Conservation (phyloP, 1,284 basidiomycete species). For the Irpex lacteus region DNA sequence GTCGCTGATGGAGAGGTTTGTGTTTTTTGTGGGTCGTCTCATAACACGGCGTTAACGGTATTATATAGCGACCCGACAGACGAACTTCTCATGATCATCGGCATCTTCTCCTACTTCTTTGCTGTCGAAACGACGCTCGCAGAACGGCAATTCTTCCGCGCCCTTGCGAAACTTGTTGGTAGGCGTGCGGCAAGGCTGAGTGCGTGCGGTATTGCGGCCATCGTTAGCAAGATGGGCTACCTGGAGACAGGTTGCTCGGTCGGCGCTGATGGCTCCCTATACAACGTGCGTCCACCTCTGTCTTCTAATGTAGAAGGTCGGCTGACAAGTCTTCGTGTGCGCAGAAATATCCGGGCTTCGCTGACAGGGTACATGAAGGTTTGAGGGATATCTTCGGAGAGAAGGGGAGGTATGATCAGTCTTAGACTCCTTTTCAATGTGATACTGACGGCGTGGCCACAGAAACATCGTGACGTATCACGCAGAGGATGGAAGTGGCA, state of each 20-base stretch:
- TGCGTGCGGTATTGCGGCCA: slow-evolving; percentile 92
- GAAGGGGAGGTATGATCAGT: slow-evolving; percentile 70
- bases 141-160: slow-evolving; percentile 94
- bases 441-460: not conserved
- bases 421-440: not conserved
- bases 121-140: slow-evolving; percentile 91
- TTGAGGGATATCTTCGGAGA: slow-evolving; percentile 92
- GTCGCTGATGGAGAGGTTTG: slow-evolving; percentile 89
- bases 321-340: not conserved
- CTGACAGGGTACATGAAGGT: slow-evolving; percentile 87
- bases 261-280: slow-evolving; percentile 90
- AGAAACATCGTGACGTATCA: slow-evolving; percentile 87
- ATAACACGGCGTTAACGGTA: not conserved
- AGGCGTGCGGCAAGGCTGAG: slow-evolving; percentile 85
- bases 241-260: slow-evolving; percentile 87
- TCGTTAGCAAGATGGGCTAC: slow-evolving; percentile 90
- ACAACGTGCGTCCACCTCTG: slow-evolving; percentile 65
- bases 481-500: slow-evolving; percentile 93
- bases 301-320: not conserved
- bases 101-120: slow-evolving; percentile 96
- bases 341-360: slow-evolving; percentile 94
- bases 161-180: slow-evolving; percentile 88
- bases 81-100: slow-evolving; percentile 93
- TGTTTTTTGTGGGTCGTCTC: not conserved
- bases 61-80: slow-evolving; percentile 88